A percentile compares a stretch with the other conserved stretches of the same genome.
phyloP scores from a whole-genome alignment of 345 rosid species.

The Dovyalis caffra region DNA sequence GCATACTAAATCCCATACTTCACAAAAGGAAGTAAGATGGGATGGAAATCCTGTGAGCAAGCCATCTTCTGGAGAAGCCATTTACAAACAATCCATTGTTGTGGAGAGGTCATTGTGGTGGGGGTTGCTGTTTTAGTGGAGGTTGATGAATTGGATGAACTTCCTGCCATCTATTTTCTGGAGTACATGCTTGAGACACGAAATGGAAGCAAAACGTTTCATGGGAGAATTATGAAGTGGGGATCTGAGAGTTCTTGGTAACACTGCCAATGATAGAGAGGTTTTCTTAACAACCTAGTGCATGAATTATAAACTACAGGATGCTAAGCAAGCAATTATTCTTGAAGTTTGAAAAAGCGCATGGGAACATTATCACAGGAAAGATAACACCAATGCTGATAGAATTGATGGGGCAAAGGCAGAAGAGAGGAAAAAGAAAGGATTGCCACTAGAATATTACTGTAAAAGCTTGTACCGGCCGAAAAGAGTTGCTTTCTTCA shows the following conservation, averaged over 20 bases:
- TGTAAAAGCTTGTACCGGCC: constrained; percentile 35
- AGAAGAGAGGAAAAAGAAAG: constrained; percentile 31
- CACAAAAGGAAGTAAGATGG: constrained; percentile 22
- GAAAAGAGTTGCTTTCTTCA: constrained; percentile 31
- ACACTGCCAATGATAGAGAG: constrained; percentile 33
- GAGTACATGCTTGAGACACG: constrained; percentile 32
- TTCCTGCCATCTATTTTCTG: constrained; percentile 22
- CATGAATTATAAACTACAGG: constrained; percentile 19
- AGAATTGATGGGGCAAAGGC: constrained; percentile 30
- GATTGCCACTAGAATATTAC: constrained; percentile 28
- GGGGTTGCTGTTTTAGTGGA: constrained; percentile 24
- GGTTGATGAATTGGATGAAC: constrained; percentile 11
- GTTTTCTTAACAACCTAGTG: constrained; percentile 29
- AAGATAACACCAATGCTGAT: constrained; percentile 11
- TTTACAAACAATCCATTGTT: constrained; percentile 23
- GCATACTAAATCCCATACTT: constrained; percentile 4
- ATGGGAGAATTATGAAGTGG: constrained; percentile 26
- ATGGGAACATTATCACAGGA: constrained; percentile 27
- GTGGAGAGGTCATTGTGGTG: constrained; percentile 19
- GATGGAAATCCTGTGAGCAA: constrained; percentile 20
- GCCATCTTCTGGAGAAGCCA: constrained; percentile 15
- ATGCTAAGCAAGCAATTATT: constrained; percentile 16
- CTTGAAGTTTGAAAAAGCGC: constrained; percentile 18
- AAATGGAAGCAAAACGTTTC: constrained; percentile 27
- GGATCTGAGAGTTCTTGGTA: constrained; percentile 32